These are phyloP conservation scores for Micromonas commoda DNA, from an alignment of 139 green algal genomes.

Conservation along the genomic window DNA sequence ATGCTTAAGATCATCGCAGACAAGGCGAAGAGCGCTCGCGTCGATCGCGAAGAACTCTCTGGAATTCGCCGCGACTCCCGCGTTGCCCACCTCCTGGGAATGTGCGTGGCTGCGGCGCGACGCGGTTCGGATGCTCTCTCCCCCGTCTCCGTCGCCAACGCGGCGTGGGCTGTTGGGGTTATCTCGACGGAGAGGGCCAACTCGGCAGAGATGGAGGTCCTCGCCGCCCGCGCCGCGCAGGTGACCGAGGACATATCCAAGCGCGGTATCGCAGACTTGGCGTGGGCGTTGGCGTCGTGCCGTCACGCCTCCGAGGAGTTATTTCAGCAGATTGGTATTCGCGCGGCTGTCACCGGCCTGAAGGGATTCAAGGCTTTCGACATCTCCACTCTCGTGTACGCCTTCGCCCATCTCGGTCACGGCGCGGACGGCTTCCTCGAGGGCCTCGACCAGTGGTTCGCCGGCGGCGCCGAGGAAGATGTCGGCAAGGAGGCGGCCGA, in stretches of 20 bases:
- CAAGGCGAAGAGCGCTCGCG: neutral
- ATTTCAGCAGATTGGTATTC: neutral
- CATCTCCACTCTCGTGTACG: slow-evolving; percentile 9
- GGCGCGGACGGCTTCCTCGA: neutral
- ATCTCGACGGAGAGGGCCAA: slow-evolving; percentile 11
- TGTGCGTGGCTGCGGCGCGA: slow-evolving; percentile 13
- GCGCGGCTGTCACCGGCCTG: neutral
- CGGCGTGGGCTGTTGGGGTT: neutral
- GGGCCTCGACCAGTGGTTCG: neutral
- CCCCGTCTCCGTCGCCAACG: neutral
- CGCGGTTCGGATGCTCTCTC: neutral
- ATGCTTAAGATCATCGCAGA: slow-evolving; percentile 18
- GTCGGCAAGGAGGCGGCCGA: neutral
- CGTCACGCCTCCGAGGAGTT: slow-evolving; percentile 10
- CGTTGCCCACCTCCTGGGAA: slow-evolving; percentile 11
- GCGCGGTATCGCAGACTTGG: neutral
- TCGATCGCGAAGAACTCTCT: neutral
- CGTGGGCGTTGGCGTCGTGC: slow-evolving; percentile 4
- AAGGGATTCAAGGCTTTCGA: slow-evolving; percentile 15
- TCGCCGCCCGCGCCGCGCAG: neutral
- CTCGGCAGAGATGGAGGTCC: slow-evolving; percentile 6
- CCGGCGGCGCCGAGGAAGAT: neutral
- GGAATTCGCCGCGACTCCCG: slow-evolving; percentile 13
- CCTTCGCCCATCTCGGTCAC: slow-evolving; percentile 6
- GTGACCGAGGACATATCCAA: neutral